These are phyloP conservation scores for Combretum micranthum DNA, from an alignment of 345 rosid species.

Conservation along the genomic window DNA sequence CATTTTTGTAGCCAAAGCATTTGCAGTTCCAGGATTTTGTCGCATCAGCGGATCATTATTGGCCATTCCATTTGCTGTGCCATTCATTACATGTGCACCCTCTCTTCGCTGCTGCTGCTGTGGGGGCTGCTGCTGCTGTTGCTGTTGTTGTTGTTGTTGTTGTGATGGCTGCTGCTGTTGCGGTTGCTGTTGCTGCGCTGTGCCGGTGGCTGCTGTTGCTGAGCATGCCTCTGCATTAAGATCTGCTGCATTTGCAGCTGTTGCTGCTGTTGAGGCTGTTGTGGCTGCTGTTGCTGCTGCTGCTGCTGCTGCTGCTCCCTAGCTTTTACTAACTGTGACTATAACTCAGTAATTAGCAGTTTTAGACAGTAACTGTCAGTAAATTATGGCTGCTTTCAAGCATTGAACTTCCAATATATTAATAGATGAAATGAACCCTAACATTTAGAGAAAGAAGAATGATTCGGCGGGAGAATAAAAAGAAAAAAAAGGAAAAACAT, in stretches of 20 bases:
- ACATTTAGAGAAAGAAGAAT: no score
- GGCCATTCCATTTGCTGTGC: slow-evolving; percentile 67
- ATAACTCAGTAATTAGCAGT: slow-evolving; percentile 5
- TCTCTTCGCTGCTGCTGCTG: slow-evolving; percentile 78
- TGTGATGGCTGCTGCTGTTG: slow-evolving; percentile 37
- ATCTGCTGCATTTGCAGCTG: slow-evolving; percentile 50
- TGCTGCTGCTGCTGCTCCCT: slow-evolving; percentile 53
- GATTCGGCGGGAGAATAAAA: no score
- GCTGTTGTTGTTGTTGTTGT: slow-evolving; percentile 47
- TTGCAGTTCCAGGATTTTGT: slow-evolving; percentile 66
- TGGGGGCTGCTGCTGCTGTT: slow-evolving; percentile 35
- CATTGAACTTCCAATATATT: no score
- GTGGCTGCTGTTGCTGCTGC: slow-evolving; percentile 48
- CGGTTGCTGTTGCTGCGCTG: slow-evolving; percentile 48
- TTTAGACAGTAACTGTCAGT: neutral
- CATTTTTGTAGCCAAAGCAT: slow-evolving; percentile 68
- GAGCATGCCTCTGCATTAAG: slow-evolving; percentile 39
- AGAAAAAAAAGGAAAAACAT: no score
- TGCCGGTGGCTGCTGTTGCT: slow-evolving; percentile 40
- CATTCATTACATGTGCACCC: slow-evolving; percentile 72
- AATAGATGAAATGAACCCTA: no score
- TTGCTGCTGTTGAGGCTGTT: slow-evolving; percentile 37
- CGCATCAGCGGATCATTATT: slow-evolving; percentile 78
- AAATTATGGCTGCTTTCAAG: no score
- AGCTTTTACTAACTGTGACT: slow-evolving; percentile 38